phyloP scores from a whole-genome alignment of 441 rosid genomes.

The Populus hybrid region DNA sequence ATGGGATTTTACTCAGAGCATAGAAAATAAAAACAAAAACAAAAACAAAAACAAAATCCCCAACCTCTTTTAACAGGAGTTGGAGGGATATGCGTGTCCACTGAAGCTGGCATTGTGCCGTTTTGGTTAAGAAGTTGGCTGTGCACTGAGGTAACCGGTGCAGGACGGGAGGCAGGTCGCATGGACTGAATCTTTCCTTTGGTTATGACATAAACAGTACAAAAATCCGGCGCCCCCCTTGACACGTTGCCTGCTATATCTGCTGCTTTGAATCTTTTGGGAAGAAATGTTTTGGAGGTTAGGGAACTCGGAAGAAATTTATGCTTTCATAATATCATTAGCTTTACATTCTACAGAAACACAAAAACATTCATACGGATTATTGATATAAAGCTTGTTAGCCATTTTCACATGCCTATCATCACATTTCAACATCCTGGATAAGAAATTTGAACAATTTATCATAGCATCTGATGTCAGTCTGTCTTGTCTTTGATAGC shows the following conservation, averaged over 20 bases:
- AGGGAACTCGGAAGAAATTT: background rate
- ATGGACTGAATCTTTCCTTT: conserved; percentile 67
- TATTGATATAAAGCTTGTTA: background rate
- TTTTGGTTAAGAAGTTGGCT: conserved; percentile 30
- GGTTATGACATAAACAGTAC: conserved; percentile 55
- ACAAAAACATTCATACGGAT: background rate
- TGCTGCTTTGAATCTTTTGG: conserved; percentile 53
- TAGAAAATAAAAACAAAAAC: background rate
- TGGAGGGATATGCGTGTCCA: conserved; percentile 29
- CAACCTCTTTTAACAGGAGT: conserved; percentile 40
- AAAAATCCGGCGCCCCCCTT: conserved; percentile 75
- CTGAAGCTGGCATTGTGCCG: conserved; percentile 29
- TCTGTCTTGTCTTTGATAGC: background rate
- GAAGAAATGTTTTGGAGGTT: conserved; percentile 7
- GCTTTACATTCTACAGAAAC: background rate
- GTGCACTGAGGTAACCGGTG: conserved; percentile 43
- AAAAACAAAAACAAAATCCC: background rate
- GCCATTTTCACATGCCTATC: background rate
- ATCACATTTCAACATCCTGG: background rate
- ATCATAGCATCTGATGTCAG: background rate
- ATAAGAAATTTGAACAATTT: background rate
- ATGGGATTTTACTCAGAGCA: background rate
- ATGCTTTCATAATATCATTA: background rate
- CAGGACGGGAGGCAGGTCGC: conserved; percentile 58
- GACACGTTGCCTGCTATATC: conserved; percentile 52